Evolutionary conservation across 192 early-diverging fungal genomes (phyloP).

Genomic region (Cetraspora pellucida): DNA sequence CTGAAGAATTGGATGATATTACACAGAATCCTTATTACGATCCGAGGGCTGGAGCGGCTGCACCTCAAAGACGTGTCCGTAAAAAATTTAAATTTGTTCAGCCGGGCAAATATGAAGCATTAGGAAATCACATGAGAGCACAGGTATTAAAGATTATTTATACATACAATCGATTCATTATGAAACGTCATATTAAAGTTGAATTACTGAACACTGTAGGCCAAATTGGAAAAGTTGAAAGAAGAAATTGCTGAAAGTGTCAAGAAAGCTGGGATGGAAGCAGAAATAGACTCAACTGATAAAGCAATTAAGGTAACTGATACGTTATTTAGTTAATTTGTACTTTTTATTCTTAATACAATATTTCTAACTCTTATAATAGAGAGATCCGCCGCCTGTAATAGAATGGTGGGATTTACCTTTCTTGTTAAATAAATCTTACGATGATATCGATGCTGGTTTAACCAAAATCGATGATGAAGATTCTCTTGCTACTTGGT

Average conservation of each 20-base stretch:
- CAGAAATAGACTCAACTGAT: slow-evolving; percentile 72
- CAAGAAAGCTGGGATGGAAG: slow-evolving; percentile 73
- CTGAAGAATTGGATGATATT: slow-evolving; percentile 60
- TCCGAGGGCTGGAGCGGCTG: slow-evolving; percentile 55
- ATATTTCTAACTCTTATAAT: slow-evolving; percentile 19
- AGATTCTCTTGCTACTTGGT: slow-evolving; percentile 66
- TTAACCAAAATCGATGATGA: slow-evolving; percentile 43
- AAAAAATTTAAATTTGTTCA: slow-evolving; percentile 77
- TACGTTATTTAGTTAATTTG: background rate
- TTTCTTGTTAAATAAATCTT: slow-evolving; percentile 70
- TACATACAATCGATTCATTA: too few species aligned
- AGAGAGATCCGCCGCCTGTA: slow-evolving; percentile 70
- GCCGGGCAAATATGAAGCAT: slow-evolving; percentile 78
- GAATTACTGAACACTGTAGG: slow-evolving; percentile 34
- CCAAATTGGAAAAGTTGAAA: slow-evolving; percentile 72
- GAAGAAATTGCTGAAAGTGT: slow-evolving; percentile 71
- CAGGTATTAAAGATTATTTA: slow-evolving; percentile 44
- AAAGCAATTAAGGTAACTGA: slow-evolving; percentile 59
- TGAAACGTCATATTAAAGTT: too few species aligned
- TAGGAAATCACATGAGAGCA: slow-evolving; percentile 81
- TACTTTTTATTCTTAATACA: background rate
- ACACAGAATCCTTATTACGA: slow-evolving; percentile 91
- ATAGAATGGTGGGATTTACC: slow-evolving; percentile 99
- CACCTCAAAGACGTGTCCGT: slow-evolving; percentile 47
- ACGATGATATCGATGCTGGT: slow-evolving; percentile 60